Percentiles rank a stretch among this genome's conserved stretches.
These are phyloP conservation scores for Jatropha podagrica DNA, from an alignment of 441 rosid species.

Conservation along the genomic window DNA sequence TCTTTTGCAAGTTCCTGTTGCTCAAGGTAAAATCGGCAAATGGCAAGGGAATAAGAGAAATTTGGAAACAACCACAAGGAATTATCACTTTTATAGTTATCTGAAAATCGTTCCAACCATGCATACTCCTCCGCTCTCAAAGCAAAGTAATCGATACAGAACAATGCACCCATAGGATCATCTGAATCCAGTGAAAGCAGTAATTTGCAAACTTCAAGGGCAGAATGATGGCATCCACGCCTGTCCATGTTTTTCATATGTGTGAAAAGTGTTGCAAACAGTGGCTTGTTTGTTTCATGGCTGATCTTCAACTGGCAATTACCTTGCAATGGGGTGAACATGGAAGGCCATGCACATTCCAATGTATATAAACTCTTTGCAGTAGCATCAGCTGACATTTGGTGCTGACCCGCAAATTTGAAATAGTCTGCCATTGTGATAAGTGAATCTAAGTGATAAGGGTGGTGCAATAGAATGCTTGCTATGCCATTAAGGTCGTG, in stretches of 20 bases:
- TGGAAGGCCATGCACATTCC: slow-evolving; percentile 92
- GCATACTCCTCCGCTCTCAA: slow-evolving; percentile 82
- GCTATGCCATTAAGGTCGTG: slow-evolving; percentile 86
- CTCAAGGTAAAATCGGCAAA: slow-evolving; percentile 72
- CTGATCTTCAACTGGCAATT: slow-evolving; percentile 71
- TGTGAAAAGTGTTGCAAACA: slow-evolving; percentile 69
- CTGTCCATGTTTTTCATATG: slow-evolving; percentile 90
- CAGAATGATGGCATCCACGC: slow-evolving; percentile 92
- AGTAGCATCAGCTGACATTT: slow-evolving; percentile 79
- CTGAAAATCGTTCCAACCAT: slow-evolving; percentile 80
- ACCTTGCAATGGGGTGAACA: slow-evolving; percentile 74
- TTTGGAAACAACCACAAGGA: slow-evolving; percentile 91
- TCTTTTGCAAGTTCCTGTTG: slow-evolving; percentile 43
- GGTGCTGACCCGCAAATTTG: slow-evolving; percentile 77
- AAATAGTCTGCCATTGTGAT: slow-evolving; percentile 91
- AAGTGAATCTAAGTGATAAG: slow-evolving; percentile 86
- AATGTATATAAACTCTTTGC: slow-evolving; percentile 77
- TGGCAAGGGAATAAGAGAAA: slow-evolving; percentile 80
- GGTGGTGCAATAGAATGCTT: slow-evolving; percentile 58
- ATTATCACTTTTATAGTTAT: slow-evolving; percentile 63
- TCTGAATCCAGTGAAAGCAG: slow-evolving; percentile 75
- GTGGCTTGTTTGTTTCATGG: slow-evolving; percentile 77
- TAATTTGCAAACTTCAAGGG: slow-evolving; percentile 83
- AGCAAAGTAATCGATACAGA: slow-evolving; percentile 87
- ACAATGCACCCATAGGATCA: slow-evolving; percentile 85